phyloP scores from a whole-genome alignment of 2,329 filamentous ascomycete species.

The Penicillium polonicum region DNA sequence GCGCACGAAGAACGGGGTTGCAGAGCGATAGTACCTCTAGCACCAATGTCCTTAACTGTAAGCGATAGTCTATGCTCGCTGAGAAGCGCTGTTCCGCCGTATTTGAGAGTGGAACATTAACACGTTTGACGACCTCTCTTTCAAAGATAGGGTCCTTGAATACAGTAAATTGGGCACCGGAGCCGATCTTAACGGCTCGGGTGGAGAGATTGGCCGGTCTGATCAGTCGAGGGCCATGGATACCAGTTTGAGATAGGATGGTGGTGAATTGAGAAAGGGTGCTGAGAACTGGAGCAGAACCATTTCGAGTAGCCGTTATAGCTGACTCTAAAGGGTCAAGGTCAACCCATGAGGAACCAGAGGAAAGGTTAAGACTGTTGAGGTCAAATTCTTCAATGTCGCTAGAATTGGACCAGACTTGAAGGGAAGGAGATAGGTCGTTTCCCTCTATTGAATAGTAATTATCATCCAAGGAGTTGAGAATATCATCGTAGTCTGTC shows the following conservation, averaged over 20 bases:
- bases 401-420: constrained; percentile 1
- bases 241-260: constrained; percentile 29
- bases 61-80: constrained; percentile 24
- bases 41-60: constrained; percentile 25
- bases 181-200: constrained; percentile 26
- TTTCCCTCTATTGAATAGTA: constrained; percentile 7
- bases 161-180: constrained; percentile 29
- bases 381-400: constrained; percentile 14
- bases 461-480: constrained; percentile 10
- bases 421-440: background rate
- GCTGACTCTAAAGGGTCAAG: constrained; percentile 25
- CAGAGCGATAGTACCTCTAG: constrained; percentile 30
- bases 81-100: constrained; percentile 20
- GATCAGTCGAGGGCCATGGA: constrained; percentile 27
- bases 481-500: constrained; percentile 13
- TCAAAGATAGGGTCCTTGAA: constrained; percentile 26
- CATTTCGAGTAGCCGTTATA: constrained; percentile 29
- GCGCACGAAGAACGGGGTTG: constrained; percentile 26
- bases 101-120: constrained; percentile 27
- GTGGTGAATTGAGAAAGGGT: constrained; percentile 28
- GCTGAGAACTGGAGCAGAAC: constrained; percentile 25
- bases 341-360: constrained; percentile 15
- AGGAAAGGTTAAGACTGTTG: constrained; percentile 7
- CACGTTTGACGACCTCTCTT: constrained; percentile 29
- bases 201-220: constrained; percentile 22